Evolutionary conservation across 345 rosid species (phyloP).

Genomic region (Brassica cretica): DNA sequence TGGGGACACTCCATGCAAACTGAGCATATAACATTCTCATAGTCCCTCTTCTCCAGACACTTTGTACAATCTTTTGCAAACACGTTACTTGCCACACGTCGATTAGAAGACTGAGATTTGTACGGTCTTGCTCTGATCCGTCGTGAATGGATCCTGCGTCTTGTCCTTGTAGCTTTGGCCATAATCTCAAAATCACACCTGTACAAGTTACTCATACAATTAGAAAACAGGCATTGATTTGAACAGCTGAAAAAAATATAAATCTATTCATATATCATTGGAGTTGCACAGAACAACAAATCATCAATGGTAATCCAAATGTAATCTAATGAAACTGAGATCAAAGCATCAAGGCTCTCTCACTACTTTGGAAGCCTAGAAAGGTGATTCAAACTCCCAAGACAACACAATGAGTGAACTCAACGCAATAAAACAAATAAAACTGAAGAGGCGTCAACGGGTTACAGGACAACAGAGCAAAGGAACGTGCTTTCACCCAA

Average conservation of each 20-base stretch:
- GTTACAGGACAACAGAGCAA: not conserved
- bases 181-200: conserved; percentile 38
- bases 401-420: conserved; percentile 22
- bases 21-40: conserved; percentile 84
- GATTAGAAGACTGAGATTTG: conserved; percentile 43
- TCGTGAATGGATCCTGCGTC: conserved; percentile 56
- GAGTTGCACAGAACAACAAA: not conserved
- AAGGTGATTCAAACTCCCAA: conserved; percentile 2
- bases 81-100: conserved; percentile 37
- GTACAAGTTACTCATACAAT: not conserved
- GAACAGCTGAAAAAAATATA: not conserved
- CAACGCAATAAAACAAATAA: conserved; percentile 4
- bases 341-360: not conserved
- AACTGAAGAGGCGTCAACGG: too few species aligned
- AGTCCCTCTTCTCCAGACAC: conserved; percentile 64
- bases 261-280: not conserved
- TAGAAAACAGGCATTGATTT: not conserved
- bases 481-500: conserved; percentile 16
- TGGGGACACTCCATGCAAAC: conserved; percentile 98
- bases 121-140: conserved; percentile 57
- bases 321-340: conserved; percentile 6
- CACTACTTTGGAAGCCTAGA: not conserved
- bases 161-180: conserved; percentile 71
- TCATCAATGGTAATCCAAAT: not conserved
- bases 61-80: conserved; percentile 44